A percentile compares a stretch with the other conserved stretches of the same genome.
Conservation (phyloP, 1,139 yeast species). For the Citeromyces siamensis region DNA sequence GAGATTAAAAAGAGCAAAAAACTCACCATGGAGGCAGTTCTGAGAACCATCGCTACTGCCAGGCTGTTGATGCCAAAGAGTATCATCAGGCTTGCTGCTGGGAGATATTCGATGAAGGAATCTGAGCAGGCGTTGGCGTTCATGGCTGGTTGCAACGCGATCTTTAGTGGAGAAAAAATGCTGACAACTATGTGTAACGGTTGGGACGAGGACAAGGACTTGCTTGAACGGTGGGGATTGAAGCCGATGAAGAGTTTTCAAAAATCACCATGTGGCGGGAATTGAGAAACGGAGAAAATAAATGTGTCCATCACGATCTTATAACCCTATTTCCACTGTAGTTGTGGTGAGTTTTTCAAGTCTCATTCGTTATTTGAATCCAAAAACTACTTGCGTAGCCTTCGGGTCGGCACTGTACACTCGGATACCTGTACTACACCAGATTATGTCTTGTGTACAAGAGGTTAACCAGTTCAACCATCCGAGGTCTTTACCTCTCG, state of each 20-base stretch:
- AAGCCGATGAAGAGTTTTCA: slow-evolving; percentile 50
- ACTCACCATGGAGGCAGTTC: slow-evolving; percentile 45
- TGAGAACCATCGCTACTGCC: slow-evolving; percentile 67
- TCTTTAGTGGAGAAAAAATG: slow-evolving; percentile 75
- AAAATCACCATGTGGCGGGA: background rate
- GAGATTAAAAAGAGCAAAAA: slow-evolving; percentile 30
- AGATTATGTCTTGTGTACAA: too few species aligned
- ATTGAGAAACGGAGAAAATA: too few species aligned
- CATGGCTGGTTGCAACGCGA: slow-evolving; percentile 71
- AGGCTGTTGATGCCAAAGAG: slow-evolving; percentile 62
- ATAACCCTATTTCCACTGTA: too few species aligned
- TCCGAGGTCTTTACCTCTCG: too few species aligned
- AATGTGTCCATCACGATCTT: too few species aligned
- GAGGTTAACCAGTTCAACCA: too few species aligned
- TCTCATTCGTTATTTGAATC: too few species aligned
- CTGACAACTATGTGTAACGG: slow-evolving; percentile 76
- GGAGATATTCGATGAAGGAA: slow-evolving; percentile 72
- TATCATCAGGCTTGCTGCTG: slow-evolving; percentile 68
- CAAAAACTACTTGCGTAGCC: too few species aligned
- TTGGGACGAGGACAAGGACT: slow-evolving; percentile 68
- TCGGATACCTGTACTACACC: too few species aligned
- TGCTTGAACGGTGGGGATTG: slow-evolving; percentile 64
- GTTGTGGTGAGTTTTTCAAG: too few species aligned
- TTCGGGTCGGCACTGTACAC: too few species aligned
- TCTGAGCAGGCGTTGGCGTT: slow-evolving; percentile 65